Evolutionary conservation across 2,329 filamentous ascomycete species (phyloP).

Genomic region (Paecilomyces fulvus): DNA sequence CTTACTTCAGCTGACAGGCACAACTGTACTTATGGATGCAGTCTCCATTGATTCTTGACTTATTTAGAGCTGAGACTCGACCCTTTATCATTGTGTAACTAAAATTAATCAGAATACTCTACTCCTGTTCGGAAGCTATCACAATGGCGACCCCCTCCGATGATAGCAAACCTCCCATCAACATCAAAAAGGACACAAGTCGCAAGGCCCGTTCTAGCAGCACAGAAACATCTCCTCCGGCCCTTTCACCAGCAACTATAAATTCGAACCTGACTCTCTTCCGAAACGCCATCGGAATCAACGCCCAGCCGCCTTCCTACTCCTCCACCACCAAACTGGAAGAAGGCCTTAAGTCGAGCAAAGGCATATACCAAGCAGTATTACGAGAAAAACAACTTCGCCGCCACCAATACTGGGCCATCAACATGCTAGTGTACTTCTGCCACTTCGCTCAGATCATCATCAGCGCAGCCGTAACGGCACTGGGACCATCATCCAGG

Average conservation of each 20-base stretch:
- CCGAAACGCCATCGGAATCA: slow-evolving; percentile 7
- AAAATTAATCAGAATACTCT: not conserved
- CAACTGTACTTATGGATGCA: not conserved
- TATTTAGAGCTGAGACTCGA: not conserved
- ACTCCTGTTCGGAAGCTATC: not conserved
- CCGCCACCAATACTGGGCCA: slow-evolving; percentile 2
- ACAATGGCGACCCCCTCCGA: not conserved
- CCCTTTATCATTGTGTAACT: not conserved
- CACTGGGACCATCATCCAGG: slow-evolving; percentile 37
- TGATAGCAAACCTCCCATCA: not conserved
- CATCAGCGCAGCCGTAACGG: slow-evolving; percentile 41
- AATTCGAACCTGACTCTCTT: slow-evolving; percentile 6
- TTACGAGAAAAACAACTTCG: slow-evolving; percentile 2
- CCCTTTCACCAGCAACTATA: not conserved
- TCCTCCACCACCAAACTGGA: slow-evolving; percentile 6
- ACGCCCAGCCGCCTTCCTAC: slow-evolving; percentile 3
- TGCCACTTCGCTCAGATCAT: slow-evolving; percentile 32
- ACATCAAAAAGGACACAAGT: not conserved
- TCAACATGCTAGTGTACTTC: slow-evolving; percentile 2
- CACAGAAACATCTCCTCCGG: not conserved
- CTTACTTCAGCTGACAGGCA: not conserved
- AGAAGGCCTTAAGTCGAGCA: slow-evolving; percentile 5
- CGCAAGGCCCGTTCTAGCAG: not conserved
- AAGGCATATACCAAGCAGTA: slow-evolving; percentile 5
- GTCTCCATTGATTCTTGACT: not conserved